Evolutionary conservation across 2,329 filamentous ascomycete genomes (phyloP), one percentile per base, ranked within the genome.

Genomic region (Fusarium solani-melongenae): DNA sequence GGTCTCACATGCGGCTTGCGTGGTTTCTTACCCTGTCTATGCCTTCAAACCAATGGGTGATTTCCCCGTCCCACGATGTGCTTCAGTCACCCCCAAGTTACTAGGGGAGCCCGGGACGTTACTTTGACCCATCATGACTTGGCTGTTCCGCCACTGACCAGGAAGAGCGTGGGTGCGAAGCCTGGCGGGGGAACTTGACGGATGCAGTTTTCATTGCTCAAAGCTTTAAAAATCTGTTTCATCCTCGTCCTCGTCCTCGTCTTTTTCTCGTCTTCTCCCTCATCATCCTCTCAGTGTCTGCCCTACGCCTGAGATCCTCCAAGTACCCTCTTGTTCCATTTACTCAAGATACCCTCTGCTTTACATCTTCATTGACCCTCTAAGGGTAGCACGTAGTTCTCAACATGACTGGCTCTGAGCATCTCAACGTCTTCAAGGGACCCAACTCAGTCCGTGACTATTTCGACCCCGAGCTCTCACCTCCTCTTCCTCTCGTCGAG

Each of bases 401-500:
- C 71, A 74, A 33, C n/a, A 81, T 81, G 79, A 67, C 71, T 34
- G 72, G 60, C 64, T 66, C 69, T 31, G 76, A 76, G 44, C 51
- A 73, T 58, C 78, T 84, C 57, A 91, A 91, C 76, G 86, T 90
- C 36, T 91, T 88, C 75, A 85, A 83, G 10, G 89, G 89, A 10
- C 84, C 86, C 22, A 83, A 89, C 71, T 87, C 89, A 6, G 78
- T 91, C 66, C 85, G 83, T 63, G 81, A 90, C 39, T 91, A 90
- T 77, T 91, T 89, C 73, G 82, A 91, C 71, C 89, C 90, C 2
- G 89, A 91, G 62, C 82, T 78, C 4, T 84, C 86, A 27, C 89
- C 89, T 5, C 88, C 88, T 9, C 76, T 91, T 2, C 90, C 90
- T 5, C 81, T 92, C 3, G 88, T 92, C 17, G 90, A 92, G 79